Evolutionary conservation across 75 land plant genomes (phyloP), one percentile per base, ranked within the genome.

Genomic region (Chamaecyparis obtusa): DNA sequence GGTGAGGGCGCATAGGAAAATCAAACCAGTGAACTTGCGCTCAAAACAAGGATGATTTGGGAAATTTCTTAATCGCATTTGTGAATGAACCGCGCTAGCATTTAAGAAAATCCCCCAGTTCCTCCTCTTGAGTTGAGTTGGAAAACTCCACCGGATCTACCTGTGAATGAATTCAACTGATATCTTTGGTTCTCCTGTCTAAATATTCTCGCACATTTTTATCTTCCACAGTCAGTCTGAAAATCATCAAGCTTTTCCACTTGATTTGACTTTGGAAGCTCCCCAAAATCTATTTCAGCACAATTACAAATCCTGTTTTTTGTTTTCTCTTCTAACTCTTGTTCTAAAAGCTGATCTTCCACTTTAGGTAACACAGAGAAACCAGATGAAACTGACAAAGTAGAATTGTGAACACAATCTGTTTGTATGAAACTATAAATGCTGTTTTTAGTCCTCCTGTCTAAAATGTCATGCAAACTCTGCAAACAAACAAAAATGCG

Each of bases 381-480:
- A 76, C 21, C 43, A 37, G 81, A 37, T 19, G 81, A 19, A 78
- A 19, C 43, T 17, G 24, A 17, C 19, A 37, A 8, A 21, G 81
- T 78, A 78, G 81, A 41, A 17, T 27, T 39, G 43, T 9, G 19
- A 3, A 19, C 16, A 9, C 80, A 39, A 39, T 78, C 15, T 21
- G 21, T 7, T 78, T 39, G 6, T 39, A 24, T 39, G 24, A 21
- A 19, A 6, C 44, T 21, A 78, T 21, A 39, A 39, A 78, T 37
- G 44, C 9, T 41, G 2, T 39, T 78, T 39, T 78, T 78, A 19
- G 21, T 78, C 43, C 81, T 39, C 27, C 24, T 19, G 81, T 78
- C 81, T 39, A 78, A 39, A 7, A 78, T 7, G 9, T 78, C 81
- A 78, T 78, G 81, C 81, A 78, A 78, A 24, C 44, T 37, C 81